Evolutionary conservation across 2,329 filamentous ascomycete species (phyloP).

Genomic region (Tolypocladium amazonense): DNA sequence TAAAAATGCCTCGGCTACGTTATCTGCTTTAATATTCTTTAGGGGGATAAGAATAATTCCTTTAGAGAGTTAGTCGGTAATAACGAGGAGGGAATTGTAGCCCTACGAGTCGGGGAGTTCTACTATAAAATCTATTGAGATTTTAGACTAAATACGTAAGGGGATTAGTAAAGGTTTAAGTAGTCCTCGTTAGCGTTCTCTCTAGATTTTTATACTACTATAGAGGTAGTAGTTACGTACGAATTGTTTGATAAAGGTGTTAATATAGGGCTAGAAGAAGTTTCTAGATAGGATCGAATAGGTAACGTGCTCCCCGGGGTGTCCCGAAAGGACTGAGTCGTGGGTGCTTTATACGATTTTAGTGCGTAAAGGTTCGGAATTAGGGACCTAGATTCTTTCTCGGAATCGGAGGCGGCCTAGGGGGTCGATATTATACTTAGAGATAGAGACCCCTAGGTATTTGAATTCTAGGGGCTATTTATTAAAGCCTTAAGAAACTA

Average conservation of each 20-base stretch:
- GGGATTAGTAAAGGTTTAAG: background rate
- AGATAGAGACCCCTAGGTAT: background rate
- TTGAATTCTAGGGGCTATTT: background rate
- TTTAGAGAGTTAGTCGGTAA: background rate
- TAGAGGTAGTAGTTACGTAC: background rate
- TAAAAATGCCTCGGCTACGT: background rate
- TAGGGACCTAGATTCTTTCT: background rate
- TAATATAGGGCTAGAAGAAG: background rate
- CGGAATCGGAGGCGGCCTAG: background rate
- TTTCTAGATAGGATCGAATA: background rate
- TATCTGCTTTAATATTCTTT: background rate
- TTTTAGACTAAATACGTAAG: background rate
- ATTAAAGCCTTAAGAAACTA: background rate
- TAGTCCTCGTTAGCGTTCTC: background rate
- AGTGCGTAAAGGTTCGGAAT: background rate
- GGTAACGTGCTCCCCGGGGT: background rate
- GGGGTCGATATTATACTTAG: background rate
- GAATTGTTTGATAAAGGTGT: background rate
- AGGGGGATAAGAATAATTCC: background rate
- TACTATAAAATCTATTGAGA: background rate
- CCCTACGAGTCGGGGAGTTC: background rate
- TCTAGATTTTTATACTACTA: background rate
- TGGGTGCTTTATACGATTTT: background rate
- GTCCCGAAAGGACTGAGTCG: background rate
- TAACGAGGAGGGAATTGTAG: background rate